Base-by-base conservation (phyloP, 495 filamentous ascomycete genomes). In the Aspergillus sclerotiicarbonarius region DNA sequence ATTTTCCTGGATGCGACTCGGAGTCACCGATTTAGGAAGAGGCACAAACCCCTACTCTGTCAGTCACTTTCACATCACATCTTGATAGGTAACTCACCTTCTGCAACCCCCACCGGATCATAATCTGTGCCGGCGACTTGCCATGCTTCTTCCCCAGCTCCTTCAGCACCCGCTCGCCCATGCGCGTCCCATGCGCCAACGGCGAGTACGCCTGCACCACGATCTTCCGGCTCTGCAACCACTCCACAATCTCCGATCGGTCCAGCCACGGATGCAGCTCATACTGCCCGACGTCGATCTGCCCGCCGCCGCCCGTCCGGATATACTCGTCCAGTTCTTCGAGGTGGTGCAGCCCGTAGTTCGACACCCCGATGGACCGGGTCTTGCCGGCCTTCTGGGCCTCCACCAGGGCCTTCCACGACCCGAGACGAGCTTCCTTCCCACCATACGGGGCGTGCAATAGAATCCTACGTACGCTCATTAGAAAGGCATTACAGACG, bases 251-350 rank as follows among this genome's bases (percentile, higher is more conserved):
- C 64, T 92, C 89, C 2, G 76, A 76, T 12, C 89, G 80, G 21
- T 86, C 80, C 10, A 87, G 80, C 90, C 90, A 96, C 0, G 92
- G 92, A 62, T 97, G 92, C 16, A 96, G 67, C 70, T 96, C 92
- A 62, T 89, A 89, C 70, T 96, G 92, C 9, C 90, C 90, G 4
- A 96, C 89, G 56, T 84, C 87, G 60, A 97, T 79, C 18, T 90
- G 77, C 16, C 89, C 89, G 13, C 86, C 90, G 55, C 83, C 85
- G 6, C 87, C 88, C 57, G 82, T 75, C 59, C 84, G 80, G 64
- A 92, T 91, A 62, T 90, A 87, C 61, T 68, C 73, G 64, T 95
- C 89, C 44, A 96, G 72, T 53, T 83, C 81, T 25, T 82, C 69
- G 8, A 84, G 71, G 60, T 84, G 81, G 53, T 82, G 79, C 54